Evolutionary conservation across 371 early-diverging fungal genomes (phyloP), one percentile per base, ranked within the genome.

Genomic region (Rozella allomycis): DNA sequence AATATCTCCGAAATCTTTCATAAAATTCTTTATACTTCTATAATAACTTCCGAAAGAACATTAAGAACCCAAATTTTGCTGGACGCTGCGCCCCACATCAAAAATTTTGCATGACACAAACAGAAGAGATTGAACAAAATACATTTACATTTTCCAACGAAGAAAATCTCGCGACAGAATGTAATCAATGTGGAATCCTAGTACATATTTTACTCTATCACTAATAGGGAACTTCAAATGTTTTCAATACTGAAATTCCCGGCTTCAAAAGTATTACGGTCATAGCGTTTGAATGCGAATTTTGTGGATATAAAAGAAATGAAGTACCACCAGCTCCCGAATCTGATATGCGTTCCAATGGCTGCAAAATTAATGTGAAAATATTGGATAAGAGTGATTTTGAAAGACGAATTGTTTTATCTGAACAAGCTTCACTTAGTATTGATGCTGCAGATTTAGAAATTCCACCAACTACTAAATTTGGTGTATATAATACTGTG

Each of bases 271-370:
- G 86, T 38, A 66, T 90, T 25, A 72, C 88, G 33, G 45, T 90
- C 21, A 78, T 80, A 78, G 79, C 84, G 17, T 90, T 90, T 45
- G 79, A 86, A 44, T 90, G 91, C 47, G 70, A 74, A 25, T 83
- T 85, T 58, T 90, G 91, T 50, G 75, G 74, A 4, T 62, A 69
- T 47, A 60, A 60, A 37, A 83, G 83, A 54, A 90, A 81, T 50
- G 86, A 85, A 52, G 60, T 85, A 25, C 87, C 83, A 54, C 71
- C 76, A 37, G 87, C 77, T 23, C 72, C 77, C 27, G 60, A 69
- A 17, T 9, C n/a, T 9, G 25, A 25, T 12, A n/a, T n/a, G n/a
- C n/a, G n/a, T n/a, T n/a, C n/a, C n/a, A n/a, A n/a, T n/a, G n/a
- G n/a, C n/a, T n/a, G n/a, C n/a, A n/a, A n/a, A 11, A 18, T 32